Percentiles rank a stretch among this genome's conserved stretches.
These are phyloP conservation scores for Sorghum bicolor DNA, from an alignment of 176 grass and related monocot species.

Conservation along the genomic window Sorghum_bicolor_NCBIv3 NC_012870.2:15231001-15231500, in stretches of 20 bases:
- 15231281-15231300: not conserved
- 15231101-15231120: not conserved
- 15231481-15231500: not conserved
- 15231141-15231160: not conserved
- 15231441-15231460: not conserved
- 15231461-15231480: not conserved
- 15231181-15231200: not conserved
- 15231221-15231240: not conserved
- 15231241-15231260: not conserved
- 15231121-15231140: not conserved
- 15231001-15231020: slow-evolving; percentile 19
- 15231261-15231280: not conserved
- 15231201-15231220: not conserved
- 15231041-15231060: slow-evolving; percentile 38
- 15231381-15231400: not conserved
- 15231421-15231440: not conserved
- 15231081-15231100: slow-evolving; percentile 47
- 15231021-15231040: slow-evolving; percentile 30
- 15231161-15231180: not conserved
- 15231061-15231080: slow-evolving; percentile 42
- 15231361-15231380: not conserved
- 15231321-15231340: not conserved
- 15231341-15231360: not conserved
- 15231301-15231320: not conserved
- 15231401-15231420: not conserved